phyloP scores from a whole-genome alignment of 805 yeast species.

The Allodekkera sacchari region DNA sequence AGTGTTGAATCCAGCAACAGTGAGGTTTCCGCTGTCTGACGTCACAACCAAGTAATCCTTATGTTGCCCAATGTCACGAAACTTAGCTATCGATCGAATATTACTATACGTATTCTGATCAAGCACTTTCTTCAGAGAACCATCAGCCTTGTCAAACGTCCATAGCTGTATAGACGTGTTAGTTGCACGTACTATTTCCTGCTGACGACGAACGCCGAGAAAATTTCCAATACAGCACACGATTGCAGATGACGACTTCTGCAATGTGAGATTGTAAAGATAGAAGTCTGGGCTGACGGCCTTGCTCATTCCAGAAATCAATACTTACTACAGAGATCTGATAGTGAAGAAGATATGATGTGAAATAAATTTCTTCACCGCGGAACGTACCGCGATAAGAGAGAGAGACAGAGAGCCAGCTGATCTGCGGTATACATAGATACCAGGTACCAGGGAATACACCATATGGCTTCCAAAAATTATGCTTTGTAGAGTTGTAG shows the following conservation, averaged over 20 bases:
- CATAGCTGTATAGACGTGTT: conserved; percentile 47
- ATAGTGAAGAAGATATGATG: too few species aligned
- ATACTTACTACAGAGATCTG: too few species aligned
- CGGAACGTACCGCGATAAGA: too few species aligned
- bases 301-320: too few species aligned
- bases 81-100: conserved; percentile 42
- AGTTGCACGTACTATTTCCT: conserved; percentile 55
- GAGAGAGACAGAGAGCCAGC: too few species aligned
- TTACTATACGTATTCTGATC: conserved; percentile 48
- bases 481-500: too few species aligned
- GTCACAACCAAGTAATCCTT: conserved; percentile 58
- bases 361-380: too few species aligned
- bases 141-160: conserved; percentile 45
- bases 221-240: conserved; percentile 64
- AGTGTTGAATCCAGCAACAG: conserved; percentile 30
- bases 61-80: conserved; percentile 45
- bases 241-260: conserved; percentile 45
- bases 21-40: conserved; percentile 73
- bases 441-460: too few species aligned
- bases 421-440: too few species aligned
- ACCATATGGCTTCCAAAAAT: too few species aligned
- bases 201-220: conserved; percentile 42
- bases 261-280: conserved; percentile 67
- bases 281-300: conserved; percentile 29
- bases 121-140: conserved; percentile 37